Percentiles rank a stretch among this genome's conserved stretches.
Conservation (phyloP, 495 filamentous ascomycete genomes). For the Talaromyces liani region DNA sequence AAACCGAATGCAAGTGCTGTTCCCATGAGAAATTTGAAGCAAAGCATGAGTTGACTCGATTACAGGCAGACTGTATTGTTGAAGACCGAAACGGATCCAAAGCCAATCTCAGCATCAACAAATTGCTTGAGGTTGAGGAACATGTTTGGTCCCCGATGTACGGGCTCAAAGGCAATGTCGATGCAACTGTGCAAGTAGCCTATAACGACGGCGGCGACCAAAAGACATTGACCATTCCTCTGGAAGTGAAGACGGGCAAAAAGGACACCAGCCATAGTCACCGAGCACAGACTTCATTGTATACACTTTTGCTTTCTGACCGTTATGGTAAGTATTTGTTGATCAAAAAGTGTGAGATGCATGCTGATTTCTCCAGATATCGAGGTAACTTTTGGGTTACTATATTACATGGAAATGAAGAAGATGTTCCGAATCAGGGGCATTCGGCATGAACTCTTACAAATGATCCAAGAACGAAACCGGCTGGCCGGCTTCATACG, state of each 20-base stretch:
- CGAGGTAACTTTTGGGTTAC: slow-evolving; percentile 75
- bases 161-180: slow-evolving; percentile 93
- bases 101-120: slow-evolving; percentile 77
- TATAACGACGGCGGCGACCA: slow-evolving; percentile 57
- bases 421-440: slow-evolving; percentile 78
- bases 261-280: slow-evolving; percentile 66
- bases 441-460: slow-evolving; percentile 75
- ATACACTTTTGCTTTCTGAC: slow-evolving; percentile 87
- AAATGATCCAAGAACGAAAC: slow-evolving; percentile 97
- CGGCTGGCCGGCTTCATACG: slow-evolving; percentile 74
- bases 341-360: too few relatives aligned
- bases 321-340: slow-evolving; percentile 55
- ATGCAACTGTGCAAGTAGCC: slow-evolving; percentile 91
- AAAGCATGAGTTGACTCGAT: slow-evolving; percentile 5
- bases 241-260: slow-evolving; percentile 92
- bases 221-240: slow-evolving; percentile 74
- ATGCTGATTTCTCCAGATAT: slow-evolving; percentile 49
- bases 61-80: slow-evolving; percentile 62
- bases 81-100: slow-evolving; percentile 67
- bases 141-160: slow-evolving; percentile 97
- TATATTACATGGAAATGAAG: slow-evolving; percentile 91
- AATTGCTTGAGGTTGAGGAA: slow-evolving; percentile 92
- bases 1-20: slow-evolving; percentile 68
- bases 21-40: too few relatives aligned
- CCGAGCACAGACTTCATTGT: slow-evolving; percentile 88